phyloP scores from a whole-genome alignment of 106 monocot genomes.

The Allium fistulosum region DNA sequence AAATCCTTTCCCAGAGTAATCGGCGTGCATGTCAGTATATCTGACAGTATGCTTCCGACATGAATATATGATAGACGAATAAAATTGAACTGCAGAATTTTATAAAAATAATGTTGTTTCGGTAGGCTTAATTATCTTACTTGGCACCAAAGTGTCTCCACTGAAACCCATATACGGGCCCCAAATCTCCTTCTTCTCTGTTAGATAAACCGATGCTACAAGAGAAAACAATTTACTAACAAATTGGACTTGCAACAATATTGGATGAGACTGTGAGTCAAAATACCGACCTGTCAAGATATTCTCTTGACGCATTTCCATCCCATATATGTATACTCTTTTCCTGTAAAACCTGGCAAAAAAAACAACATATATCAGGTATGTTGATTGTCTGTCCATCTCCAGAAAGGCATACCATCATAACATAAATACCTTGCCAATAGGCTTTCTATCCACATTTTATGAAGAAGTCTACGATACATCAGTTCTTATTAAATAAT shows the following conservation, averaged over 20 bases:
- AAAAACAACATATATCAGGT: slow-evolving; percentile 2
- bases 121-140: slow-evolving; percentile 28
- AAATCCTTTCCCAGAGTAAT: slow-evolving; percentile 95
- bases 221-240: slow-evolving; percentile 1
- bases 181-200: slow-evolving; percentile 90
- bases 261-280: not conserved
- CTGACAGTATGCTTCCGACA: slow-evolving; percentile 17
- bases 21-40: slow-evolving; percentile 84
- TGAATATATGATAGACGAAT: not conserved
- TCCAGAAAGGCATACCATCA: too few species aligned
- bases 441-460: too few species aligned
- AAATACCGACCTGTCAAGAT: slow-evolving; percentile 63
- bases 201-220: slow-evolving; percentile 60
- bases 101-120: not conserved
- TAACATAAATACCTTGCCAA: too few species aligned
- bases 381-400: not conserved
- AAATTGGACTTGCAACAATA: not conserved
- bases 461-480: too few species aligned
- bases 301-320: slow-evolving; percentile 96
- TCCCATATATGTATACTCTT: slow-evolving; percentile 95
- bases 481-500: too few species aligned
- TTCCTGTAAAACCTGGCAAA: slow-evolving; percentile 65
- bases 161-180: slow-evolving; percentile 97
- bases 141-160: slow-evolving; percentile 99
- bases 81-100: not conserved